A percentile compares a stretch with the other conserved stretches of the same genome.
phyloP scores from a whole-genome alignment of 2,329 filamentous ascomycete species.

The Epichloe glyceriae region DNA sequence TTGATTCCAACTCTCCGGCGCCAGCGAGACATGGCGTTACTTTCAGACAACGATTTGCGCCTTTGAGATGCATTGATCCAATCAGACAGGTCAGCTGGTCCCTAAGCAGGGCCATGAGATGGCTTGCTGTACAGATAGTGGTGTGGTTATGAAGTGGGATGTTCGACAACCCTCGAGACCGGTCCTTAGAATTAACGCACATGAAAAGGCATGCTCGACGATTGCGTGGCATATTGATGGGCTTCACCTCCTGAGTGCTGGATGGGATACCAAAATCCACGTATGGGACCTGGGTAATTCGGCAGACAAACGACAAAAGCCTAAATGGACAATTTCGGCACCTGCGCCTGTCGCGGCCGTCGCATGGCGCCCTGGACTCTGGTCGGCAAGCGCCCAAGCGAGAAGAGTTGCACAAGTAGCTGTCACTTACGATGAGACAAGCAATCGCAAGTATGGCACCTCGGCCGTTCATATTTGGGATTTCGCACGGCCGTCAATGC shows the following conservation, averaged over 20 bases:
- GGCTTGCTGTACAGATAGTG: slow-evolving; percentile 51
- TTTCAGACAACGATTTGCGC: slow-evolving; percentile 34
- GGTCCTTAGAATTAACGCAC: slow-evolving; percentile 45
- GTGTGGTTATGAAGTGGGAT: slow-evolving; percentile 52
- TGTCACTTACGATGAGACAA: slow-evolving; percentile 46
- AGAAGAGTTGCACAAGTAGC: slow-evolving; percentile 48
- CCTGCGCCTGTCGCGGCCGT: slow-evolving; percentile 47
- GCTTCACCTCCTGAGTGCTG: slow-evolving; percentile 50
- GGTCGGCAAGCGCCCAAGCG: slow-evolving; percentile 50
- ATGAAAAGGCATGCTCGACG: slow-evolving; percentile 45
- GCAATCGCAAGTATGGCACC: slow-evolving; percentile 39
- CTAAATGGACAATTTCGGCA: slow-evolving; percentile 47
- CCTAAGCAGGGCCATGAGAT: slow-evolving; percentile 46
- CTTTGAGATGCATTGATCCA: slow-evolving; percentile 24
- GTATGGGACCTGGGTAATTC: slow-evolving; percentile 51
- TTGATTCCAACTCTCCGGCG: slow-evolving; percentile 39
- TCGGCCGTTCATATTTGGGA: slow-evolving; percentile 55
- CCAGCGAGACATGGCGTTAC: slow-evolving; percentile 36
- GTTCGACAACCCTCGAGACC: slow-evolving; percentile 40
- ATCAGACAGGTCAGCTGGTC: slow-evolving; percentile 55
- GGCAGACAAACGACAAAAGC: slow-evolving; percentile 51
- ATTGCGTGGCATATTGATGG: slow-evolving; percentile 59
- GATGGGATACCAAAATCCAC: slow-evolving; percentile 47
- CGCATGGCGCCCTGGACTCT: slow-evolving; percentile 51
- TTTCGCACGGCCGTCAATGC: slow-evolving; percentile 52